Conservation (phyloP, 257 asterid genomes). For the Solanum sitiens region DNA sequence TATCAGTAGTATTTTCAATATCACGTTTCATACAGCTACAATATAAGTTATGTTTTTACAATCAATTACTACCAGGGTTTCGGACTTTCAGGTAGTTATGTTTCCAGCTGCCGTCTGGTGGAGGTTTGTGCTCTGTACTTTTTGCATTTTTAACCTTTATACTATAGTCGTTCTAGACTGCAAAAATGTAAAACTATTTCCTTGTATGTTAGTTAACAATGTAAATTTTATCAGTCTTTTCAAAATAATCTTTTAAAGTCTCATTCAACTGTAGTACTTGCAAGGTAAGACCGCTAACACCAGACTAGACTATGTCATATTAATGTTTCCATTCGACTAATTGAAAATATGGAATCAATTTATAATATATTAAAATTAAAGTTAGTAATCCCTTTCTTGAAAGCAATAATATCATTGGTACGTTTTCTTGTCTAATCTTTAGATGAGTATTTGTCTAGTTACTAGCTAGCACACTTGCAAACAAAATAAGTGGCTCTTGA, state of each 20-base stretch:
- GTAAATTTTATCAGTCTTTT: not conserved
- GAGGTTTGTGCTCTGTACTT: not conserved
- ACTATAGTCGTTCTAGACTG: not conserved
- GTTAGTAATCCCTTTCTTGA: not conserved
- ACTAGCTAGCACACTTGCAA: not conserved
- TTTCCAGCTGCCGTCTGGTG: not conserved
- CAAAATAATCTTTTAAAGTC: not conserved
- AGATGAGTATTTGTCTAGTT: not conserved
- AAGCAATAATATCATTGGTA: not conserved
- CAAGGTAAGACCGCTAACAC: too few species aligned
- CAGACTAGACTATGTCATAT: too few species aligned
- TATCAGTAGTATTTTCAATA: not conserved
- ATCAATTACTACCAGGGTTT: not conserved
- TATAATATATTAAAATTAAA: not conserved
- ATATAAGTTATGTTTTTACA: not conserved
- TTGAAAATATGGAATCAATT: slow-evolving; percentile 12
- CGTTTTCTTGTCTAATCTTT: not conserved
- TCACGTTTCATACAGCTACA: not conserved
- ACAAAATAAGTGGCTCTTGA: not conserved
- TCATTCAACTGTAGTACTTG: not conserved
- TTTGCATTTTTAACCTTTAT: not conserved
- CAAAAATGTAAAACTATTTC: not conserved
- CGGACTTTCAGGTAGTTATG: not conserved
- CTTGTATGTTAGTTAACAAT: not conserved
- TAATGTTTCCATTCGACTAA: slow-evolving; percentile 4